Conservation (phyloP, 2,329 filamentous ascomycete genomes). For the Sclerotinia borealis region DNA sequence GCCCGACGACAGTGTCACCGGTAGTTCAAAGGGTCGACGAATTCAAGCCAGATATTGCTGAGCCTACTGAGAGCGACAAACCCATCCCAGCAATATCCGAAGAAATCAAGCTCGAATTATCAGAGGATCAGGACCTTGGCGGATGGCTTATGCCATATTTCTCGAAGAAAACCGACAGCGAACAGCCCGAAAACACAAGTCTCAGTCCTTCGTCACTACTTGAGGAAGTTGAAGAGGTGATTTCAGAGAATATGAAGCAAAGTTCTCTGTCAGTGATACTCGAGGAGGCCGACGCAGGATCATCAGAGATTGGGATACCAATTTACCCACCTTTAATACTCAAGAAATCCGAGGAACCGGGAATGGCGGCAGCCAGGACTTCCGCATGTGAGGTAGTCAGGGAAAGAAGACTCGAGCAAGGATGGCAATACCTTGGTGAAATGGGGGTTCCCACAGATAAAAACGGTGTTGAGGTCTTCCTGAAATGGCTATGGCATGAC, state of each 20-base stretch:
- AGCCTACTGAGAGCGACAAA: neutral
- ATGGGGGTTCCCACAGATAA: neutral
- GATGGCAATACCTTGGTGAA: conserved; percentile 1
- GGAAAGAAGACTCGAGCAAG: conserved; percentile 20
- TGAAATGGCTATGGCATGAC: neutral
- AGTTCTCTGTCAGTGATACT: neutral
- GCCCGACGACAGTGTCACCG: neutral
- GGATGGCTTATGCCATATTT: neutral
- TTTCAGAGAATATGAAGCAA: neutral
- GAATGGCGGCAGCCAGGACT: conserved; percentile 7
- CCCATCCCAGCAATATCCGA: too few species aligned
- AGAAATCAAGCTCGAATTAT: rapidly evolving
- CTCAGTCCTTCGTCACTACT: neutral
- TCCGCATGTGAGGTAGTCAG: conserved; percentile 18
- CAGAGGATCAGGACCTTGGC: neutral
- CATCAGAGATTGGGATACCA: neutral
- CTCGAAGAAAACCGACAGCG: neutral
- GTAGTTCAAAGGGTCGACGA: too few species aligned
- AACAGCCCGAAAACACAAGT: neutral
- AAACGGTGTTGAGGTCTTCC: neutral
- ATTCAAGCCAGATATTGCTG: neutral
- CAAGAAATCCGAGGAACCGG: neutral
- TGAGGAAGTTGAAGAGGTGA: neutral
- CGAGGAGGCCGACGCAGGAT: neutral
- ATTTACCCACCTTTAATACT: neutral